A percentile compares a stretch with the other conserved stretches of the same genome.
phyloP scores from a whole-genome alignment of 2,329 filamentous ascomycete species.

The Aspergillus unguis region DNA sequence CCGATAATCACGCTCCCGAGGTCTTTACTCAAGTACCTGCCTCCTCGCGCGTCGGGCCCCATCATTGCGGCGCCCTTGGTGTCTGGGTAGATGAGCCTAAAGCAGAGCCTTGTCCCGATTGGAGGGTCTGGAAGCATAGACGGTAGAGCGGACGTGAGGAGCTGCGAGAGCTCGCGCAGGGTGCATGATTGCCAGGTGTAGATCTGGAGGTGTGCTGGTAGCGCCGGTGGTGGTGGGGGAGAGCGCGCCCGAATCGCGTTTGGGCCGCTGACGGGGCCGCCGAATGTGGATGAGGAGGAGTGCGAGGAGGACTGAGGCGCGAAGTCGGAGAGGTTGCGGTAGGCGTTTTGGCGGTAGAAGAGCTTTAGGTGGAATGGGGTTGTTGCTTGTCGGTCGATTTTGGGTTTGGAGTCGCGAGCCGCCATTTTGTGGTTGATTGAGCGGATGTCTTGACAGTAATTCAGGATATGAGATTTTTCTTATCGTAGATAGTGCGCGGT shows the following conservation, averaged over 20 bases:
- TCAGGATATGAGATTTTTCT: background rate
- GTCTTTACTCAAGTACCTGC: conserved; percentile 72
- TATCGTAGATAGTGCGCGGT: background rate
- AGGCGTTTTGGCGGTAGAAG: conserved; percentile 72
- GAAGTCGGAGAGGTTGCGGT: conserved; percentile 56
- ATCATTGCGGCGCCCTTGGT: conserved; percentile 46
- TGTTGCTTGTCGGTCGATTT: conserved; percentile 65
- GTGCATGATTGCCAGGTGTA: conserved; percentile 85
- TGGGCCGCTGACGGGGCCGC: conserved; percentile 35
- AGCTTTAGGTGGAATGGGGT: conserved; percentile 82
- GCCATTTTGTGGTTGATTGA: conserved; percentile 16
- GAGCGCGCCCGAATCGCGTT: conserved; percentile 36
- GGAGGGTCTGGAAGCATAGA: conserved; percentile 68
- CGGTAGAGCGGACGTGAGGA: conserved; percentile 68
- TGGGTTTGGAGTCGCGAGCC: conserved; percentile 31
- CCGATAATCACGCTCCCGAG: conserved; percentile 79
- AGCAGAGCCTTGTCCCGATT: conserved; percentile 79
- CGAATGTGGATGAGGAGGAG: conserved; percentile 20
- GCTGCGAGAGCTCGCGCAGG: conserved; percentile 73
- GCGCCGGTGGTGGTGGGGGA: conserved; percentile 56
- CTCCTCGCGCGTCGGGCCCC: conserved; percentile 45
- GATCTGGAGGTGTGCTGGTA: conserved; percentile 69
- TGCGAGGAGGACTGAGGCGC: conserved; percentile 25
- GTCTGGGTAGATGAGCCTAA: conserved; percentile 82
- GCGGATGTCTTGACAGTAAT: background rate